Base-by-base conservation (phyloP, 345 rosid species). In the Pistacia vera region DNA sequence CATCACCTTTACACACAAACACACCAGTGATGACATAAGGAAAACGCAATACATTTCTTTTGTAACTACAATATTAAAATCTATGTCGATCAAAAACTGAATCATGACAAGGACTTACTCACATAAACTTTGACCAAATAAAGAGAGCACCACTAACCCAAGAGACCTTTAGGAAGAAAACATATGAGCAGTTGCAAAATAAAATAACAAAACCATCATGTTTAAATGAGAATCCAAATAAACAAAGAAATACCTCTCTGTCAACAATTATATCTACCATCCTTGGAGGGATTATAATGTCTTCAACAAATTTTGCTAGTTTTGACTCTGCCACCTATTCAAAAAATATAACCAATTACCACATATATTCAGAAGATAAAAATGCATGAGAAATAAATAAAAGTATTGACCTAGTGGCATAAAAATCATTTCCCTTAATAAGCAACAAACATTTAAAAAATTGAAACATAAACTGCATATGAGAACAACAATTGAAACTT, bases 261-360 rank as follows among this genome's bases (percentile, higher is more conserved):
- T 96, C 98, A 79, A 96, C 95, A 80, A 96, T 88, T 61, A 96
- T 83, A 82, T 96, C 98, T 4, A 93, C 90, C 99, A 96, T 96
- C 85, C 94, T 90, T 46, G 98, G 98, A 70, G 98, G 98, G 63
- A 93, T 89, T 68, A 96, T 92, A 70, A 96, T 93, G 84, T 96
- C 99, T 86, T 93, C 98, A 33, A 96, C 98, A 89, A 96, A 96
- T 81, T 82, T 96, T 18, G 97, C 98, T 71, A 96, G 86, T 86
- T 91, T 94, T 73, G 97, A 92, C 84, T 96, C 99, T 75, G 99
- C 99, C 67, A 89, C 97, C 99, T 96, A 85, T 79, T 79, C 20
- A 60, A 73, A 69, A 70, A 68, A 68, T 63, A 79, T 20, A 56
- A 74, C 30, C 51, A 58, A n/a, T 70, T 46, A 71, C 66, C 18